phyloP scores from a whole-genome alignment of 495 filamentous ascomycete genomes.

The Evansstolkia leycettana region DNA sequence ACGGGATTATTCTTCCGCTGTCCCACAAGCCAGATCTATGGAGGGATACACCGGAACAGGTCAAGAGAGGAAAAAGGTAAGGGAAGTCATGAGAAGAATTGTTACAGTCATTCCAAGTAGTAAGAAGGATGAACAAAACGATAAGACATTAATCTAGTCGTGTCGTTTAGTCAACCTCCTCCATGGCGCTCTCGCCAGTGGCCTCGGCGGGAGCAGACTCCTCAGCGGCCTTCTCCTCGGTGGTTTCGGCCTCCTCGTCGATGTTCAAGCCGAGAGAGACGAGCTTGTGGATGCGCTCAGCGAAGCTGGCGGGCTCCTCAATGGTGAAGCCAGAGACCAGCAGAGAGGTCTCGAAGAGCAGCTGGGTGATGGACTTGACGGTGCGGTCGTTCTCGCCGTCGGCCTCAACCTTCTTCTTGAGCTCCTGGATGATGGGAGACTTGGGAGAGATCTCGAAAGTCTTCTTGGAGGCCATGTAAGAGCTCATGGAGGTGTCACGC shows the following conservation, averaged over 20 bases:
- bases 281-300: slow-evolving; percentile 98
- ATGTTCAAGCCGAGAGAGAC: slow-evolving; percentile 93
- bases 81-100: slow-evolving; percentile 3
- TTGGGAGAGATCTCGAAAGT: slow-evolving; percentile 99
- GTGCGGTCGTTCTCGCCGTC: slow-evolving; percentile 97
- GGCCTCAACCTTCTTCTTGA: slow-evolving; percentile 94
- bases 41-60: not conserved
- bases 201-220: slow-evolving; percentile 48
- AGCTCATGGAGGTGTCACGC: slow-evolving; percentile 97
- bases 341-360: slow-evolving; percentile 96
- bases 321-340: slow-evolving; percentile 98
- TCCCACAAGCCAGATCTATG: not conserved
- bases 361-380: slow-evolving; percentile 95
- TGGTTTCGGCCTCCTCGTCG: slow-evolving; percentile 75
- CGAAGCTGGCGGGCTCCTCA: slow-evolving; percentile 93
- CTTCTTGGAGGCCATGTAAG: slow-evolving; percentile 99
- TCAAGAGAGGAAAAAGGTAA: slow-evolving; percentile 5
- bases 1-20: not conserved
- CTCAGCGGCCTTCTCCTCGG: slow-evolving; percentile 48
- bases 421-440: slow-evolving; percentile 94
- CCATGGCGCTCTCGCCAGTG: slow-evolving; percentile 55
- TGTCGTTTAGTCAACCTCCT: slow-evolving; percentile 58
- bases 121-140: slow-evolving; percentile 5
- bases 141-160: no score
- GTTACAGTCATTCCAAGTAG: no score